Evolutionary conservation across 2,329 filamentous ascomycete genomes (phyloP), one percentile per base, ranked within the genome.

Genomic region (Sclerotinia subarctica): DNA sequence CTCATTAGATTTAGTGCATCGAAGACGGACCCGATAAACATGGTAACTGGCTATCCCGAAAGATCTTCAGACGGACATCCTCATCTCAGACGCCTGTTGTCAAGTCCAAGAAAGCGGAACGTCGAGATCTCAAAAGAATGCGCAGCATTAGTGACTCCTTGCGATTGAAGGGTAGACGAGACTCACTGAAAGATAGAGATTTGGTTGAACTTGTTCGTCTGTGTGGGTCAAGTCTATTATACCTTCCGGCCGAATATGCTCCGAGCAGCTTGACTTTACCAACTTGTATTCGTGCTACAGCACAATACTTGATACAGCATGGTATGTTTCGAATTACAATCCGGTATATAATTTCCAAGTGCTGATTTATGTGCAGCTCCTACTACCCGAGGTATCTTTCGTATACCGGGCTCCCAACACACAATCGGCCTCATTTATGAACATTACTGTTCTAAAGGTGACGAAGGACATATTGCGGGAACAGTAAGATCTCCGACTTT

Each of bases 281-380:
- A 11, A 90, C 88, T 5, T 89, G 88, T 71, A 81, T 91, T 60
- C 86, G 88, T 56, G 88, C 88, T 13, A 87, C 86, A 11, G 87
- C 85, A n/a, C 86, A 90, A 71, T 83, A 87, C 75, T 81, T 91
- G 13, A 81, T 87, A 3, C 85, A 89, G 59, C 79, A 89, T 76
- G 84, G 85, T 86, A 74, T 74, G 80, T 68, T n/a, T 24, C 21
- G n/a, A 47, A n/a, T 44, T 38, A 6, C 19, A 26, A 38, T 26
- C 11, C 53, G 13, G 53, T 56, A 24, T 13, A 24, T 4, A 7
- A 13, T 21, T 56, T 38, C 13, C 3, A 19, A 7, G 26, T 64
- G 32, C 71, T 76, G 54, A 76, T 53, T 42, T 21, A 47, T 7
- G 38, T 64, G 11, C 57, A 77, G 79, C 77, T 72, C 69, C 75